Evolutionary conservation across 2,329 filamentous ascomycete genomes (phyloP), one percentile per base, ranked within the genome.

Genomic region (Pyrenophora tritici-repentis): DNA sequence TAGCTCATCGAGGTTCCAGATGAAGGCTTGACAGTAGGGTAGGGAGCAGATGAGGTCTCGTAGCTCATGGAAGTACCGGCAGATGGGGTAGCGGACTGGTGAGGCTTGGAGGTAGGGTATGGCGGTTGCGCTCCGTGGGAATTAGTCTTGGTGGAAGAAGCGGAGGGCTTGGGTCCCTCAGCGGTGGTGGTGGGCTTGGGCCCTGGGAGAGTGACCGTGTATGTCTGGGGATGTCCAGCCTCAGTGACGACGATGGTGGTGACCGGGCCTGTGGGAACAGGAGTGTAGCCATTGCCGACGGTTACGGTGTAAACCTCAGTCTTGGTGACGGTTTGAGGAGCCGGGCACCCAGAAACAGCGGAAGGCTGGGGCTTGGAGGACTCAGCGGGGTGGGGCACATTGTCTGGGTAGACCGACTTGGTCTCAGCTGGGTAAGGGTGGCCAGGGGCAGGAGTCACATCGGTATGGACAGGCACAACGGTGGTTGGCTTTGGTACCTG

Each of bases 291-390:
- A 13, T 29, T 13, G 14, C 20, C 38, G n/a, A 31, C 20, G 13
- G 44, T 68, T 10, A 70, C 58, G 12, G 65, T 67, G 55, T 65
- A 61, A 20, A 53, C 43, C 38, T 56, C 50, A 12, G 61, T 64
- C 37, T 64, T 46, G 26, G 61, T 65, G 41, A 67, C 60, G n/a
- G 66, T 71, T n/a, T 56, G 52, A 5, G 57, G 59, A 29, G 65
- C 62, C 7, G 66, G 67, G 65, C 67, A 70, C 38, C 45, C 49
- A 18, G 54, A 46, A 35, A 38, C 29, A 32, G 39, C 50, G 9
- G 58, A 44, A 34, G 50, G 44, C 10, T 48, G 32, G 33, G 53
- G 50, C 38, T 52, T 40, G 34, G 55, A 50, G 31, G 52, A 45
- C n/a, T 46, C 44, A 8, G 38, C 45, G 6, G 57, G 50, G 40